These are phyloP conservation scores for Vinca major DNA, from an alignment of 305 asterid genomes.

Conservation along the genomic window DNA sequence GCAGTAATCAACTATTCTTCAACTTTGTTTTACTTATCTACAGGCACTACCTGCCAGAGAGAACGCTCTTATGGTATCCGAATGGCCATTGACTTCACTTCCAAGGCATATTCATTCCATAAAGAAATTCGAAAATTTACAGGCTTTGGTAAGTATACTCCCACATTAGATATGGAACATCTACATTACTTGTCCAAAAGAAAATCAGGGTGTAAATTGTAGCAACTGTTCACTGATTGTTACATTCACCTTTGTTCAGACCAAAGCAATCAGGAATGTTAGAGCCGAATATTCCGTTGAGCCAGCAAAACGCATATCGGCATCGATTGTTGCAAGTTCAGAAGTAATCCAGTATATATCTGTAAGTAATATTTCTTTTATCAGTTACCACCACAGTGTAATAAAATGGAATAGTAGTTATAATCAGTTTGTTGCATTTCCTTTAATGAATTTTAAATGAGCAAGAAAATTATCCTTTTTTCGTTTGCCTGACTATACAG, in stretches of 20 bases:
- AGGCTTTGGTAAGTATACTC: constrained; percentile 59
- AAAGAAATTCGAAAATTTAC: constrained; percentile 80
- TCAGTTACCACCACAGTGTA: constrained; percentile 7
- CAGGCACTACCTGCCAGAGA: constrained; percentile 76
- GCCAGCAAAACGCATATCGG: constrained; percentile 85
- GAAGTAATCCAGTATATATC: constrained; percentile 75
- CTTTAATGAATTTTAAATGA: not conserved
- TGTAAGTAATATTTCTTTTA: constrained; percentile 38
- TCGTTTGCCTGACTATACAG: constrained; percentile 36
- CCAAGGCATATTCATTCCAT: constrained; percentile 62
- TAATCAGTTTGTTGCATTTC: not conserved
- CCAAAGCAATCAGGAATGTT: constrained; percentile 89
- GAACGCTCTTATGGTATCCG: constrained; percentile 77
- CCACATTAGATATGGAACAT: not conserved
- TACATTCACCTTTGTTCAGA: constrained; percentile 31
- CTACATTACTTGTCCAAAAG: not conserved
- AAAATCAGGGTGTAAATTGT: not conserved
- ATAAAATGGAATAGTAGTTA: not conserved
- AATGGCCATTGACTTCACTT: constrained; percentile 78
- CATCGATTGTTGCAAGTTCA: constrained; percentile 72
- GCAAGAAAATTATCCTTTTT: not conserved
- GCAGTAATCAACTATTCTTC: not conserved
- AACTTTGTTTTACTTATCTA: not conserved
- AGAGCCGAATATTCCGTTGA: constrained; percentile 97
- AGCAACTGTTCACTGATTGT: not conserved